phyloP scores from a whole-genome alignment of 2,329 filamentous ascomycete species.

The Cladosporium oxysporum region DNA sequence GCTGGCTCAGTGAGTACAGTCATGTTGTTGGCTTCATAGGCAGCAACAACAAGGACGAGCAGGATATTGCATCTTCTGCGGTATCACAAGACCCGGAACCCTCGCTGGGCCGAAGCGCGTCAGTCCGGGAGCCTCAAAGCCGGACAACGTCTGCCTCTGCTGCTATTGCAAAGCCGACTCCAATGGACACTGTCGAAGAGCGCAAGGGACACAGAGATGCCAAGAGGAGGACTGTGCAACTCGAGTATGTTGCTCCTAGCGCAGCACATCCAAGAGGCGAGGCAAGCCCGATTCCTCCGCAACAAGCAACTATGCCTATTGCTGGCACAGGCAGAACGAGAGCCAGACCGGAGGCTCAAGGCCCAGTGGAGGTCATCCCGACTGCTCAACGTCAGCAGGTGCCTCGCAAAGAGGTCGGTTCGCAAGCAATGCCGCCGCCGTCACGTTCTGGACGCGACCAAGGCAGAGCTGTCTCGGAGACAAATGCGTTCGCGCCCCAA shows the following conservation, averaged over 20 bases:
- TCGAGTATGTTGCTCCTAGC: constrained; percentile 92
- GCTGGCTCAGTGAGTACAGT: constrained; percentile 97
- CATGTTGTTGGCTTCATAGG: constrained; percentile 96
- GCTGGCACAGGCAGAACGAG: constrained; percentile 46
- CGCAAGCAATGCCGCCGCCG: constrained; percentile 38
- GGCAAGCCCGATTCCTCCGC: constrained; percentile 37
- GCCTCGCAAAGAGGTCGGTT: constrained; percentile 28
- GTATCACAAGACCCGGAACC: constrained; percentile 55
- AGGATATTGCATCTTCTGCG: constrained; percentile 80
- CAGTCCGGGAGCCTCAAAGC: constrained; percentile 80
- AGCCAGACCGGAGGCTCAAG: constrained; percentile 57
- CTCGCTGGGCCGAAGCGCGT: constrained; percentile 80
- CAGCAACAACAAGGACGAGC: constrained; percentile 84
- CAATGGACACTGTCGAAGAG: constrained; percentile 27
- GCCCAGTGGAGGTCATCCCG: constrained; percentile 48
- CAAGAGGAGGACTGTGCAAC: constrained; percentile 92
- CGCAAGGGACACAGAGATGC: constrained; percentile 65
- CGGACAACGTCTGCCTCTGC: constrained; percentile 29
- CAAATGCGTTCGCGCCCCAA: constrained; percentile 35
- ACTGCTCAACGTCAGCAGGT: constrained; percentile 30
- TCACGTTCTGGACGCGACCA: constrained; percentile 42
- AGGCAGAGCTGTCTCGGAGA: constrained; percentile 56
- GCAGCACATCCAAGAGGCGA: constrained; percentile 80
- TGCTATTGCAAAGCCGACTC: constrained; percentile 15
- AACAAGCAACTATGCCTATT: constrained; percentile 39